These are phyloP conservation scores for Hygrophoropsis aurantiaca DNA, from an alignment of 768 basidiomycete species.

Conservation along the genomic window DNA sequence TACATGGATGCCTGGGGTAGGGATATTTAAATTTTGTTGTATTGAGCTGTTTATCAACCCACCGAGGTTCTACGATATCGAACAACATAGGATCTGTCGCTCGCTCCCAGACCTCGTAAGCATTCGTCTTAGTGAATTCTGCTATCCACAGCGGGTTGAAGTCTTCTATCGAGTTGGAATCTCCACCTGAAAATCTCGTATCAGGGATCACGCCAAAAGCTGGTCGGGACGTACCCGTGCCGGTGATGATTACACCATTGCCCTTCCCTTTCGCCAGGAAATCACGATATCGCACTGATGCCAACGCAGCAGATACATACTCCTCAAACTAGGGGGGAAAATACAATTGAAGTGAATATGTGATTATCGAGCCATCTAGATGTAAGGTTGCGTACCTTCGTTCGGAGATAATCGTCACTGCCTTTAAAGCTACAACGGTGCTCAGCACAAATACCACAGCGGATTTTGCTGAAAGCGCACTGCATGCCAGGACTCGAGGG, in stretches of 20 bases:
- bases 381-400: conserved; percentile 53
- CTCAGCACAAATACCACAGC: background rate
- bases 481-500: conserved; percentile 61
- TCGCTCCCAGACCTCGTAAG: conserved; percentile 87
- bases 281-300: conserved; percentile 88
- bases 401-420: conserved; percentile 91
- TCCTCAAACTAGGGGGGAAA: conserved; percentile 68
- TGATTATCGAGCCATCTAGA: background rate
- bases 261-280: conserved; percentile 73
- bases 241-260: conserved; percentile 64
- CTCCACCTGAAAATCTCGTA: conserved; percentile 39
- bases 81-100: conserved; percentile 91
- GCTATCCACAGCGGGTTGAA: conserved; percentile 88
- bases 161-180: conserved; percentile 63
- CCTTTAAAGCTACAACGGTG: conserved; percentile 75
- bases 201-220: conserved; percentile 19
- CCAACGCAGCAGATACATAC: conserved; percentile 85
- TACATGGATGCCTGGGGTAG: conserved; percentile 80
- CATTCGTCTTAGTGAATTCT: conserved; percentile 85
- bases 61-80: conserved; percentile 94
- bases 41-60: conserved; percentile 12
- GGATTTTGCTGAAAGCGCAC: conserved; percentile 39
- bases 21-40: conserved; percentile 2
- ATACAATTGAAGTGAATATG: background rate
- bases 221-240: conserved; percentile 38